These are phyloP conservation scores for Turritis glabra DNA, from an alignment of 345 rosid genomes.

Conservation along the genomic window DNA sequence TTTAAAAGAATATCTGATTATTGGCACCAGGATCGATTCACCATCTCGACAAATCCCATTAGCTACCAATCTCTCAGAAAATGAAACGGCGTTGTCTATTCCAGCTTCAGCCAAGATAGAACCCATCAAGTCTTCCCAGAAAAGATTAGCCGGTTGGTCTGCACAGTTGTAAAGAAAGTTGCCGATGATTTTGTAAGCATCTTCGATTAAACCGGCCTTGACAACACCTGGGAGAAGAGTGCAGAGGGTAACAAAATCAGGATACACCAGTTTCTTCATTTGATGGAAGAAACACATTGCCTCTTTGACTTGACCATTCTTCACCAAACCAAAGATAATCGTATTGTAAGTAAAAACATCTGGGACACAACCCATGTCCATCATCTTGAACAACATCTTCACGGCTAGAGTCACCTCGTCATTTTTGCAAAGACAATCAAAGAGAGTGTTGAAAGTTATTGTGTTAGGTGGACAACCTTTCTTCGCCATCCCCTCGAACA, in stretches of 20 bases:
- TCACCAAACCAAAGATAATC: slow-evolving; percentile 70
- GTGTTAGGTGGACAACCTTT: slow-evolving; percentile 74
- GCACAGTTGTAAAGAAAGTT: slow-evolving; percentile 51
- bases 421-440: slow-evolving; percentile 94
- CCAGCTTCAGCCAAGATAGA: slow-evolving; percentile 68
- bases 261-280: slow-evolving; percentile 75
- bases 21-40: slow-evolving; percentile 65
- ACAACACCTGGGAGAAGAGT: slow-evolving; percentile 87
- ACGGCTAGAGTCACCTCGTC: slow-evolving; percentile 71
- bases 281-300: slow-evolving; percentile 87
- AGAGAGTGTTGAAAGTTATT: slow-evolving; percentile 75
- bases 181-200: slow-evolving; percentile 64
- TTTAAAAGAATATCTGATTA: slow-evolving; percentile 63
- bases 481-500: slow-evolving; percentile 60
- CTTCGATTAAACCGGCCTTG: slow-evolving; percentile 55
- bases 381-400: slow-evolving; percentile 67
- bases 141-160: slow-evolving; percentile 33
- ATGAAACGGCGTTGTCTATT: slow-evolving; percentile 53
- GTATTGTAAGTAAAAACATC: slow-evolving; percentile 88
- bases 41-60: slow-evolving; percentile 49
- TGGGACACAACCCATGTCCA: slow-evolving; percentile 57
- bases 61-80: slow-evolving; percentile 62
- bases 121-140: slow-evolving; percentile 79
- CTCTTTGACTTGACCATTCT: slow-evolving; percentile 50
- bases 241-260: slow-evolving; percentile 80